Evolutionary conservation across 805 yeast species (phyloP), one percentile per base, ranked within the genome.

Genomic region (Scheffersomyces coipomensis): DNA sequence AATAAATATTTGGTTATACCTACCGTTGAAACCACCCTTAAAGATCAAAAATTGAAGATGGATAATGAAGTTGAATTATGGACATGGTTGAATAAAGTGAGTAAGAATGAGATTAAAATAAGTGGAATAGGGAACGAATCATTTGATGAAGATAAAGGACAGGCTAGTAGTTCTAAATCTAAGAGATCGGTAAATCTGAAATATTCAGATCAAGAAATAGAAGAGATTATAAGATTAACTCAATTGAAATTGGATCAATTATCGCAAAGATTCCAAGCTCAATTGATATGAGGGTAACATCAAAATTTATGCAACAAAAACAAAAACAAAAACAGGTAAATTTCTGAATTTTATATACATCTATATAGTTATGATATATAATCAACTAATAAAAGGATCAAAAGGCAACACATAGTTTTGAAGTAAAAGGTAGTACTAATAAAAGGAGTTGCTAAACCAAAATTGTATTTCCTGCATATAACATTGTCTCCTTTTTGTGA

Each of bases 31-130:
- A 53, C 71, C 9, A 55, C 59, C 22, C 57, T 66, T 27, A 40
- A 51, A 31, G 37, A 49, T 33, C 40, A 45, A 29, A 37, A 64
- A 43, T 41, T 62, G 44, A 49, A 60, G 15, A 49, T 65, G 43
- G 66, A 69, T 39, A 76, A 79, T 43, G 89, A 86, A 58, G 67
- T 73, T 13, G 72, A 73, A 18, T 53, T 86, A 32, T 86, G 93
- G 93, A 73, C 78, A 33, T 86, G 95, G 95, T 69, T 86, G 38
- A 62, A 64, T 22, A 57, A 57, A 3, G 42, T 71, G 34, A 64
- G 68, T 40, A 54, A 51, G 2, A 49, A 43, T 18, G 44, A 47
- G 30, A 23, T 41, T 11, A 27, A 40, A 23, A 15, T 33, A 19
- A 19, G 32, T 25, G 35, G 30, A 11, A 23, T 40, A 32, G 24